These are phyloP conservation scores for Penicillium dipodomyicola DNA, from an alignment of 495 filamentous ascomycete species.

Conservation along the genomic window DNA sequence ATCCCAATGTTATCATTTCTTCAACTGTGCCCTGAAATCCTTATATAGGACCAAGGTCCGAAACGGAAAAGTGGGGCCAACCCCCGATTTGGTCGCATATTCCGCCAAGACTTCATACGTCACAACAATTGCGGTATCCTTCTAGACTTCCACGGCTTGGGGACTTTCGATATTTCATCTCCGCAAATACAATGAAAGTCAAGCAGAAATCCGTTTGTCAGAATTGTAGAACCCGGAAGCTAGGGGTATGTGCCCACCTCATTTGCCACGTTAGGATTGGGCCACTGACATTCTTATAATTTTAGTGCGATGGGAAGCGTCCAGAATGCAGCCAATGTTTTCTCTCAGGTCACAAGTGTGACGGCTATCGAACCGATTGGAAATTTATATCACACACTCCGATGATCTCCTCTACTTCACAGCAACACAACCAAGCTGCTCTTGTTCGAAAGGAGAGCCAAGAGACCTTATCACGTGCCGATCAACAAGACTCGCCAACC, in stretches of 20 bases:
- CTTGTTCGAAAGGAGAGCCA: too few species aligned
- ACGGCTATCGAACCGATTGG: slow-evolving; percentile 23
- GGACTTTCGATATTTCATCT: neutral
- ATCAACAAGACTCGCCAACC: neutral
- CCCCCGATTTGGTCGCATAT: neutral
- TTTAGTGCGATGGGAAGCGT: slow-evolving; percentile 27
- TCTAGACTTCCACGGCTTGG: neutral
- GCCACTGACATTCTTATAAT: neutral
- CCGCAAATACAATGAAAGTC: slow-evolving; percentile 19
- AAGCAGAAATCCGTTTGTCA: slow-evolving; percentile 25
- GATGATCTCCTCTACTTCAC: neutral
- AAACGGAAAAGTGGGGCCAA: too few species aligned
- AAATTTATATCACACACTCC: slow-evolving; percentile 16
- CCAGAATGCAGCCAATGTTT: slow-evolving; percentile 26
- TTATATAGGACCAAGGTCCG: too few species aligned
- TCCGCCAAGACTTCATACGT: neutral
- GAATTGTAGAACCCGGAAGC: slow-evolving; percentile 25
- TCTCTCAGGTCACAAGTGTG: slow-evolving; percentile 18
- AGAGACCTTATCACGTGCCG: neutral
- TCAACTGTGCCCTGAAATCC: too few species aligned
- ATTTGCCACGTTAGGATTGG: neutral
- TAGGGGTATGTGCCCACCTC: slow-evolving; percentile 17
- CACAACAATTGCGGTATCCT: neutral
- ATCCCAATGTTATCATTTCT: too few species aligned
- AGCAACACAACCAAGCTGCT: too few species aligned